phyloP scores from a whole-genome alignment of 2,329 filamentous ascomycete genomes.

The Diplodia intermedia region DNA sequence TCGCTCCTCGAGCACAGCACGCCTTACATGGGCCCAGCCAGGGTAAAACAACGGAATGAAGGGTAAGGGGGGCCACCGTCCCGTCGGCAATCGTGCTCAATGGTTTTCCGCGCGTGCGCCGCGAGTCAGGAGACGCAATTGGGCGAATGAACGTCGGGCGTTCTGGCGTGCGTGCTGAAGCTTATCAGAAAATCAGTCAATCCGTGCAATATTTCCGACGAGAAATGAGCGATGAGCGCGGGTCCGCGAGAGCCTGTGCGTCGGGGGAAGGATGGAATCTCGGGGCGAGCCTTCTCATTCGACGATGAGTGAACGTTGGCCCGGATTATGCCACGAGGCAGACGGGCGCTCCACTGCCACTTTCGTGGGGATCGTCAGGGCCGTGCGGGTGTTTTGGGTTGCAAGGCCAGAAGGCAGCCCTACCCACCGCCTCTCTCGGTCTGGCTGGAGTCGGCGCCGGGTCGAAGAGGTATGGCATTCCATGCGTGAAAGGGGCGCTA shows the following conservation, averaged over 20 bases:
- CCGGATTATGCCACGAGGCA: not conserved
- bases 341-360: not conserved
- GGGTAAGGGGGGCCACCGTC: not conserved
- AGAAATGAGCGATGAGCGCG: not conserved
- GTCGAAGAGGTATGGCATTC: not conserved
- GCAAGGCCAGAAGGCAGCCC: not conserved
- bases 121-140: not conserved
- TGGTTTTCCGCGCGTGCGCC: not conserved
- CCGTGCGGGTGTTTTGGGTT: not conserved
- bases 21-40: not conserved
- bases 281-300: not conserved
- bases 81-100: constrained; percentile 1
- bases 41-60: not conserved
- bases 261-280: not conserved
- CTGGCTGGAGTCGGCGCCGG: not conserved
- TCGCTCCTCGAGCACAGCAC: constrained; percentile 17
- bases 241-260: not conserved
- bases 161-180: not conserved
- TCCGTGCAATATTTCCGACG: not conserved
- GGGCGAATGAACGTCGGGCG: not conserved
- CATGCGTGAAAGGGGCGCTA: not conserved
- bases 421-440: not conserved
- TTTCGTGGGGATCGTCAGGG: constrained; percentile 8
- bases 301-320: not conserved
- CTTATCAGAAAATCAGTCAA: not conserved